Conservation (phyloP, 2,329 filamentous ascomycete species). For the Cercospora sp. region DNA sequence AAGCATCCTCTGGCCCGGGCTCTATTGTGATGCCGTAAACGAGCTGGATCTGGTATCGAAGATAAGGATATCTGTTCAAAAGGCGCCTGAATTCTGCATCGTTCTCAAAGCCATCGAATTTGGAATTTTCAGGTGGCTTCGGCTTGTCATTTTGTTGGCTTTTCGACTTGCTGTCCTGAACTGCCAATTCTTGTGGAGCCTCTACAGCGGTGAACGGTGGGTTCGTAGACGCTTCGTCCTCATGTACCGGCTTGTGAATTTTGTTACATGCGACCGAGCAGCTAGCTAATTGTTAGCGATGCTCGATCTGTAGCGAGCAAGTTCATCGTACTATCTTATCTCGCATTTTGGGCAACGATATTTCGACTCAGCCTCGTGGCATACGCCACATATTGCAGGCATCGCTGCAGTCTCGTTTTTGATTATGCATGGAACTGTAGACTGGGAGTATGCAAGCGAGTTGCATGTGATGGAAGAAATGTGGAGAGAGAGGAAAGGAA, state of each 20-base stretch:
- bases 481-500: background rate
- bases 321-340: constrained; percentile 45
- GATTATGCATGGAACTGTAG: background rate
- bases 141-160: constrained; percentile 26
- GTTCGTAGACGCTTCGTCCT: constrained; percentile 20
- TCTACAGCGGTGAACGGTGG: background rate
- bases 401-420: constrained; percentile 32
- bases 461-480: background rate
- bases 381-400: constrained; percentile 47
- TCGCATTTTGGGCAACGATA: constrained; percentile 54
- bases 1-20: constrained; percentile 36
- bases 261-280: constrained; percentile 45
- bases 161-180: background rate
- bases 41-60: constrained; percentile 38
- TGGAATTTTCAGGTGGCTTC: constrained; percentile 28
- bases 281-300: constrained; percentile 28
- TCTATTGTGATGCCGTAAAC: constrained; percentile 41
- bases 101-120: constrained; percentile 36
- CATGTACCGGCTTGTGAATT: constrained; percentile 39
- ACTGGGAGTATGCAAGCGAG: background rate
- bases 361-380: constrained; percentile 46
- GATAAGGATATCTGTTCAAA: constrained; percentile 37
- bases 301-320: background rate
- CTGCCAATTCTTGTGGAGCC: background rate
- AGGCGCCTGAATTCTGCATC: constrained; percentile 38